Percentiles rank a stretch among this genome's conserved stretches.
Evolutionary conservation across 75 land plant species (phyloP).

Genomic region (Chamaecyparis obtusa): DNA sequence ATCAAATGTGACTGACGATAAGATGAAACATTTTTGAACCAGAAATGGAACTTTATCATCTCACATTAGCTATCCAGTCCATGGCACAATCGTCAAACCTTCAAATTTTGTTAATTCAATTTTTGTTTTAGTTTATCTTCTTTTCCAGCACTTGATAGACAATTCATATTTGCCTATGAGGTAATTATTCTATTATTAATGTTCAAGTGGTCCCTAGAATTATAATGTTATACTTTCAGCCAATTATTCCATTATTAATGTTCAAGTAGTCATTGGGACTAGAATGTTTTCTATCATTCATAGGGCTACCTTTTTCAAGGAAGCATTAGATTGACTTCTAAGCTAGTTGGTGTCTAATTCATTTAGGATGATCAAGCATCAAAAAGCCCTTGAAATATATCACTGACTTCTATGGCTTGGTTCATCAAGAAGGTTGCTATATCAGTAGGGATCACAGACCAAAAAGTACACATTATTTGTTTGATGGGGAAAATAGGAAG

Average conservation of each 20-base stretch:
- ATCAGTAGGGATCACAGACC: no score
- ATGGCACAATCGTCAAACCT: background rate
- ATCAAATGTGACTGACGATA: constrained; percentile 55
- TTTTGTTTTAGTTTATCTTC: background rate
- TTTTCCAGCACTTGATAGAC: background rate
- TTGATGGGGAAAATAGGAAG: no score
- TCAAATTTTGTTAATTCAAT: background rate
- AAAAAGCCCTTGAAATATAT: background rate
- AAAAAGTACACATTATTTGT: no score
- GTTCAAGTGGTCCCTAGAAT: background rate
- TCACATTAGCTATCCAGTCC: background rate
- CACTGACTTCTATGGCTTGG: background rate
- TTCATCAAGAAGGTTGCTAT: no score
- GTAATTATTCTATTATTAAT: background rate
- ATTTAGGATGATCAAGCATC: background rate
- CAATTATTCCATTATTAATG: background rate
- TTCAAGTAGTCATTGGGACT: background rate
- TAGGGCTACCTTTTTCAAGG: background rate
- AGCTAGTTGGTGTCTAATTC: background rate
- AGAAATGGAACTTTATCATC: background rate
- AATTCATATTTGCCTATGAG: background rate
- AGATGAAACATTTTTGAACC: background rate
- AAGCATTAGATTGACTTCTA: background rate
- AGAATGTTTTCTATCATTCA: background rate
- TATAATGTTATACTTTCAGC: background rate